Percentiles rank a stretch among this genome's conserved stretches.
These are phyloP conservation scores for Trametes cubensis DNA, from an alignment of 768 basidiomycete species.

Conservation along the genomic window DNA sequence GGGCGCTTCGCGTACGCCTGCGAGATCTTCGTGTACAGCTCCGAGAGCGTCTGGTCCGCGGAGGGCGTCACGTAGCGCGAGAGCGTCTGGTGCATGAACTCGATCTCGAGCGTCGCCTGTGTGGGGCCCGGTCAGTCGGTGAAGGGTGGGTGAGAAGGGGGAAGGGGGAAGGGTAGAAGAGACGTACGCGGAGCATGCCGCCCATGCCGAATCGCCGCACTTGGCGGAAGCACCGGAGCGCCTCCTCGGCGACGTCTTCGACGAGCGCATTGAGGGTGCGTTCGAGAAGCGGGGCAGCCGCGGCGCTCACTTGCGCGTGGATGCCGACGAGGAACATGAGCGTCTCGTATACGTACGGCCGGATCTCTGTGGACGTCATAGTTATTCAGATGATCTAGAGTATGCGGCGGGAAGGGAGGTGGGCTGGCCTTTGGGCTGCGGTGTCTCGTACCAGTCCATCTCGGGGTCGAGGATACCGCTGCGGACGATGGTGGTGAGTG, in stretches of 20 bases:
- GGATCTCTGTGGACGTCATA: slow-evolving; percentile 64
- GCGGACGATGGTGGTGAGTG: slow-evolving; percentile 66
- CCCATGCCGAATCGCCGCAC: slow-evolving; percentile 96
- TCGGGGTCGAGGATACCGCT: slow-evolving; percentile 75
- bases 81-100: slow-evolving; percentile 97
- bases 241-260: slow-evolving; percentile 80
- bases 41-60: slow-evolving; percentile 84
- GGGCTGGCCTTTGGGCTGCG: slow-evolving; percentile 82
- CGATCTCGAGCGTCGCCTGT: slow-evolving; percentile 97
- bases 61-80: slow-evolving; percentile 81
- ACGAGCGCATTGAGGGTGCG: slow-evolving; percentile 82
- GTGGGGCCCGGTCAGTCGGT: background rate
- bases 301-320: slow-evolving; percentile 86
- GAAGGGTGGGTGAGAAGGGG: background rate
- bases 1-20: slow-evolving; percentile 86
- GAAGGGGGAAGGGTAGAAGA: background rate
- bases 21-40: slow-evolving; percentile 93
- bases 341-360: slow-evolving; percentile 90
- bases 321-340: slow-evolving; percentile 88
- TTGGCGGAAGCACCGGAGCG: slow-evolving; percentile 83
- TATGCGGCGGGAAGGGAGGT: background rate
- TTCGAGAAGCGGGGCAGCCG: slow-evolving; percentile 78
- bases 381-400: background rate
- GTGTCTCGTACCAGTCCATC: slow-evolving; percentile 95
- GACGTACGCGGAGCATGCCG: slow-evolving; percentile 90